phyloP scores from a whole-genome alignment of 768 basidiomycete genomes.

The Tephrocybe sp. region DNA sequence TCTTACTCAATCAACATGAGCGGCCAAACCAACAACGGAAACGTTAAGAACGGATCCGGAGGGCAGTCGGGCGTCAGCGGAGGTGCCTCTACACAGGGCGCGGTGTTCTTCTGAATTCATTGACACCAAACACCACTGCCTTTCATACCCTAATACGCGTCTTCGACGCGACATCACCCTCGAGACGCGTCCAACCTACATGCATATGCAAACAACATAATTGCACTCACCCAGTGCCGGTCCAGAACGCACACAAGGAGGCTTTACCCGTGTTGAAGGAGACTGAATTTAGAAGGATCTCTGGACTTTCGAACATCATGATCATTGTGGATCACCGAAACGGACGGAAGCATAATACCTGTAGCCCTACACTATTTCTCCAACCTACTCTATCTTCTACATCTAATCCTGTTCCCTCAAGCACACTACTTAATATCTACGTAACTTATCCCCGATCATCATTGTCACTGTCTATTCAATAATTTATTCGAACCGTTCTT shows the following conservation, averaged over 20 bases:
- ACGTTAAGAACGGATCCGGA: conserved; percentile 31
- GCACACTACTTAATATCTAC: too few species aligned
- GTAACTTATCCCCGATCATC: not conserved
- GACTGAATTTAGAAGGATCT: conserved; percentile 20
- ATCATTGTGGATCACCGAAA: conserved; percentile 29
- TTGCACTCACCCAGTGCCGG: not conserved
- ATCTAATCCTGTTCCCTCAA: not conserved
- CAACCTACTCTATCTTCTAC: too few species aligned
- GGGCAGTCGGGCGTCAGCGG: conserved; percentile 46
- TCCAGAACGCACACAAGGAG: not conserved
- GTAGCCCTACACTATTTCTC: not conserved
- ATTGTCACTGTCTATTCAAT: too few species aligned
- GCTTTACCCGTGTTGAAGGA: conserved; percentile 4
- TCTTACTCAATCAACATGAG: conserved; percentile 32
- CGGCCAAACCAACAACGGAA: conserved; percentile 38
- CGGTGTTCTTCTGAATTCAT: conserved; percentile 60
- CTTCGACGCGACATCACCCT: not conserved
- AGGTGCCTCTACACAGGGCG: conserved; percentile 48
- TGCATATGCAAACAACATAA: not conserved
- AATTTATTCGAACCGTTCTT: too few species aligned
- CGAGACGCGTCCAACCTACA: conserved; percentile 6
- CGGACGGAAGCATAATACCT: conserved; percentile 26
- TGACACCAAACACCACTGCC: conserved; percentile 10
- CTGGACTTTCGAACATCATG: conserved; percentile 17
- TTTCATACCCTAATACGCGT: too few species aligned